Evolutionary conservation across 192 early-diverging fungal species (phyloP), one percentile per base, ranked within the genome.

Genomic region (Coemansia sp.): DNA sequence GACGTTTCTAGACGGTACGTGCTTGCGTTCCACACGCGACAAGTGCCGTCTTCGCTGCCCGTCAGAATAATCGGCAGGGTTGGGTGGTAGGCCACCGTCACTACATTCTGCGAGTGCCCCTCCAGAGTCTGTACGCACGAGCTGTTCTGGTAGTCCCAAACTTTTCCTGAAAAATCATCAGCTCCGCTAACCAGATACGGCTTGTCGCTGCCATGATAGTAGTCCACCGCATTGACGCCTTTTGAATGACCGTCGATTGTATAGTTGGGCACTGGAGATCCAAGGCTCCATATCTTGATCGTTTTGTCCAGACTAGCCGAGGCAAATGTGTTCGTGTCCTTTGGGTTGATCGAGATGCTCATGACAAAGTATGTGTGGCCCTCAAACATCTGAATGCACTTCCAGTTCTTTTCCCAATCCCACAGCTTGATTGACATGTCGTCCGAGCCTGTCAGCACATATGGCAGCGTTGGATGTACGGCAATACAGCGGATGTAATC

Each of bases 81-180:
- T 2, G 97, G 97, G 68, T 99, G 97, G 84, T 89, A 99, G 8
- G 85, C 82, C 8, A 93, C 92, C 48, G 93, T 88, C 16, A 87
- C 92, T 5, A 96, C 95, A 67, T 99, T 97, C 53, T 97, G 89
- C 7, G 91, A 85, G 76, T 99, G 97, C 7, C 97, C 97, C 78
- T 98, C 95, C 57, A 99, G 86, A 7, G 96, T 99, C 78, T 96
- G 94, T 14, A 99, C 95, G 73, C 96, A 98, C 19, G 93, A 94
- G 80, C 97, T 98, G 87, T 98, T 99, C 71, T 98, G 96, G 74
- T 98, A 98, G 74, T 99, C 97, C 97, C 97, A 99, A 31, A 99
- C 90, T 61, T 97, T 97, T 65, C 93, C 87, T 30, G 88, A 86
- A 83, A 92, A 88, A 81, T 99, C 97, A 65, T 99, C 97, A 21